Base-by-base conservation (phyloP, 2,329 filamentous ascomycete species). In the Davidsoniella virescens region DNA sequence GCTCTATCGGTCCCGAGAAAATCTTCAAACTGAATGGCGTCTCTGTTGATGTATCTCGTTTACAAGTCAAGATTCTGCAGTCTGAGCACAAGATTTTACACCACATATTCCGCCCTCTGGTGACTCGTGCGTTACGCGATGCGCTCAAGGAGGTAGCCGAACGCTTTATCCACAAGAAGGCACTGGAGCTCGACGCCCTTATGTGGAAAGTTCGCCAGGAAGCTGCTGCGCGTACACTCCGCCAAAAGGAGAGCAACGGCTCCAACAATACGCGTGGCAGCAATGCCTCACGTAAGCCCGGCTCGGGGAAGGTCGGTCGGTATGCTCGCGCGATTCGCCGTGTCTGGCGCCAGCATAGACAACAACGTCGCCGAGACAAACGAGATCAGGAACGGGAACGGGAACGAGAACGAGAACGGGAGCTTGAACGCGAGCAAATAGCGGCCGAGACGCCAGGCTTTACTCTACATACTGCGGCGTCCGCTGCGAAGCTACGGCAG, bases 21-120 rank as follows among this genome's bases (percentile, higher is more conserved):
- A 92, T 94, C 68, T 90, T 96, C 76, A 95, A 94, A 75, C 75
- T 96, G 54, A 87, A 94, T 61, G 88, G 84, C 64, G 83, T 94
- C 70, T 73, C 84, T 39, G 85, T 94, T 17, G 80, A 86, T 58
- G 77, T 94, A 57, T 84, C 85, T 67, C 64, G 88, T 60, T 73
- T 95, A 52, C 76, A 83, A 58, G 80, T 98, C 68, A 94, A 94
- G 70, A 65, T 98, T 56, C 87, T 88, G 73, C 79, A 94, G 71
- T 95, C 88, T 48, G 93, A 82, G 64, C 88, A 96, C 75, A 98
- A 95, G 76, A 61, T 92, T 10, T 73, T 96, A 18, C 94, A 96
- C 65, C 70, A 70, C 50, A 62, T 95, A 37, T 82, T 90, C 72
- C 95, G 95, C 73, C 86, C 88, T 4, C 63, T 96, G 23, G 72